phyloP scores from a whole-genome alignment of 495 filamentous ascomycete species.

The Polyplosphaeria fusca region DNA sequence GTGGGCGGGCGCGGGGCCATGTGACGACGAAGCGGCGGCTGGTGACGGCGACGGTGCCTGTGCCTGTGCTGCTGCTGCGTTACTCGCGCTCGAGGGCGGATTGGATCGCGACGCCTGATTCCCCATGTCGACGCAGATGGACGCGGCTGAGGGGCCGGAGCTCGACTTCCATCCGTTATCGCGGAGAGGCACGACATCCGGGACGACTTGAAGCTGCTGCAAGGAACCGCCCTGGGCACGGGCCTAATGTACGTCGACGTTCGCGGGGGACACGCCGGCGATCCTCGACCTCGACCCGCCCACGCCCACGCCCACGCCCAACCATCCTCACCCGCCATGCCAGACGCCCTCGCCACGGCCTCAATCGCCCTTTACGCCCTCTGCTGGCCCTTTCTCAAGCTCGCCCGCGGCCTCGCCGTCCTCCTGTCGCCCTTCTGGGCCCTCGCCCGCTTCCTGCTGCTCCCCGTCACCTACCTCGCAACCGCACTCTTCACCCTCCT shows the following conservation, averaged over 20 bases:
- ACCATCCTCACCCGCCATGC: conserved; percentile 10
- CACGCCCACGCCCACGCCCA: background rate
- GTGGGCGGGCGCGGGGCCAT: background rate
- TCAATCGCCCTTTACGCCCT: conserved; percentile 41
- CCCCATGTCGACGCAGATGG: conserved; percentile 12
- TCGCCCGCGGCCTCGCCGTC: conserved; percentile 39
- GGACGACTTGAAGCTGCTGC: no score
- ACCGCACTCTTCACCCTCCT: conserved; percentile 37
- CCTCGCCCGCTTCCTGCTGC: conserved; percentile 38
- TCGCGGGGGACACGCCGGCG: no score
- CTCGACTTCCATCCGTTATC: no score
- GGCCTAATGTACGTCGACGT: no score
- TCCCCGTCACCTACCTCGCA: conserved; percentile 37
- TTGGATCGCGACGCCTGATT: conserved; percentile 32
- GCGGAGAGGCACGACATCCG: no score
- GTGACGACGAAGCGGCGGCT: no score
- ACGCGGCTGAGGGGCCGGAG: no score
- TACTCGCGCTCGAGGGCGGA: no score
- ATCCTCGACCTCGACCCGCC: no score
- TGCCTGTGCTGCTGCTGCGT: no score
- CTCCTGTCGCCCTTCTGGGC: conserved; percentile 41
- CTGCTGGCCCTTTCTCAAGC: conserved; percentile 41
- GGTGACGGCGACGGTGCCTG: no score
- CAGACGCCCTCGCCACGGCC: conserved; percentile 26
- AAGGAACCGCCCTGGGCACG: background rate